These are phyloP conservation scores for Santalum album DNA, from an alignment of 164 flowering plant genomes.

Conservation along the genomic window DNA sequence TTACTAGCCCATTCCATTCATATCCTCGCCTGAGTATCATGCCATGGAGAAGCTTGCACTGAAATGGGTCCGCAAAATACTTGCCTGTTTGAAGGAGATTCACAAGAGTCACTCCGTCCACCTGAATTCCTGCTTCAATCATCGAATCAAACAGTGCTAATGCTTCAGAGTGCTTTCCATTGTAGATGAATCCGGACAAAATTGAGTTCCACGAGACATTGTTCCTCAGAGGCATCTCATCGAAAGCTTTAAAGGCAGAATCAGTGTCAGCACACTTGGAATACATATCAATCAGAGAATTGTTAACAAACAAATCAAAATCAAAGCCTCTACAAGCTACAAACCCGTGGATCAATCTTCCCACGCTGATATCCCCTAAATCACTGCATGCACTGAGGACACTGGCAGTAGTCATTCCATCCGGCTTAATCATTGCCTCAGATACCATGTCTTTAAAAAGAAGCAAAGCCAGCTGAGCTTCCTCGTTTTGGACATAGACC, in stretches of 20 bases:
- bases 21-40: slow-evolving; percentile 31
- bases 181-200: slow-evolving; percentile 54
- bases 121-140: slow-evolving; percentile 37
- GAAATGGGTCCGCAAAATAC: slow-evolving; percentile 26
- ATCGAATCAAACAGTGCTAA: slow-evolving; percentile 35
- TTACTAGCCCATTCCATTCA: slow-evolving; percentile 35
- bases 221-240: slow-evolving; percentile 46
- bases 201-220: slow-evolving; percentile 79
- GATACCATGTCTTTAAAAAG: slow-evolving; percentile 45
- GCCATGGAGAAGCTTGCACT: slow-evolving; percentile 59
- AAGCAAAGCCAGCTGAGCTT: slow-evolving; percentile 28
- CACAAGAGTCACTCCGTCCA: slow-evolving; percentile 59
- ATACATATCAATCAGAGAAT: slow-evolving; percentile 71
- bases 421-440: slow-evolving; percentile 26
- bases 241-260: slow-evolving; percentile 44
- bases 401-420: slow-evolving; percentile 46
- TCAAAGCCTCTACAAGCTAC: slow-evolving; percentile 40
- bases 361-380: slow-evolving; percentile 23
- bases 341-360: slow-evolving; percentile 40
- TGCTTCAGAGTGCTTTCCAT: slow-evolving; percentile 38
- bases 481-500: slow-evolving; percentile 37
- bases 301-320: slow-evolving; percentile 53
- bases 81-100: slow-evolving; percentile 58
- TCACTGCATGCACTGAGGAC: slow-evolving; percentile 54
- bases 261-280: slow-evolving; percentile 37